These are phyloP conservation scores for Trichoderma semiorbis DNA, from an alignment of 2,329 filamentous ascomycete species.

Conservation along the genomic window DNA sequence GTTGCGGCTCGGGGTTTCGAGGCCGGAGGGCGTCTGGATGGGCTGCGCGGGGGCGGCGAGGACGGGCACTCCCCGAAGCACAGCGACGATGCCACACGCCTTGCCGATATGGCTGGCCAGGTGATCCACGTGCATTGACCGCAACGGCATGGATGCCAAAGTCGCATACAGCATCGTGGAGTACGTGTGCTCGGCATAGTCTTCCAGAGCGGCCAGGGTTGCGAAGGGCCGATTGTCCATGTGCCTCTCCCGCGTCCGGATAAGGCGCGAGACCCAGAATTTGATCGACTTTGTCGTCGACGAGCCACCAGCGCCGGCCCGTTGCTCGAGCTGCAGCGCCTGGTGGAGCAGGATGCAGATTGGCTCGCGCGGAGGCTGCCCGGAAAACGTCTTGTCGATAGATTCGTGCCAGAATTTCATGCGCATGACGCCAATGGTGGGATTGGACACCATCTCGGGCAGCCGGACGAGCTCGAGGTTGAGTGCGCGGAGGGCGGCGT, in stretches of 20 bases:
- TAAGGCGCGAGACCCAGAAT: constrained; percentile 72
- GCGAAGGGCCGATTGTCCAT: constrained; percentile 81
- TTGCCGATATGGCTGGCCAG: constrained; percentile 94
- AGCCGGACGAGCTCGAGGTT: constrained; percentile 90
- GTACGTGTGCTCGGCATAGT: constrained; percentile 92
- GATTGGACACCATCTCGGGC: constrained; percentile 83
- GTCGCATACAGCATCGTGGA: constrained; percentile 88
- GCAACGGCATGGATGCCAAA: constrained; percentile 72
- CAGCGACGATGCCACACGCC: constrained; percentile 79
- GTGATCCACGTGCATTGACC: constrained; percentile 84
- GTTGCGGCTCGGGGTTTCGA: constrained; percentile 36
- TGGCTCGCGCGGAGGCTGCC: constrained; percentile 81
- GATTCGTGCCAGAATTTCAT: constrained; percentile 95
- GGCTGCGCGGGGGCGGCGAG: constrained; percentile 69
- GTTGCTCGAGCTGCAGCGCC: constrained; percentile 59
- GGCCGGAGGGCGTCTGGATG: constrained; percentile 41
- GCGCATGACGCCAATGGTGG: constrained; percentile 82
- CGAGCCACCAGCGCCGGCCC: constrained; percentile 38
- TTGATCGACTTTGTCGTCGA: constrained; percentile 53
- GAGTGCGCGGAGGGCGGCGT: constrained; percentile 85
- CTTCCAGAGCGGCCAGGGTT: constrained; percentile 69
- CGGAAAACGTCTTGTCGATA: constrained; percentile 71
- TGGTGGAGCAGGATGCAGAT: constrained; percentile 80
- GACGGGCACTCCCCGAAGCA: constrained; percentile 82
- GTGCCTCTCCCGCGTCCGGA: constrained; percentile 76